A percentile compares a stretch with the other conserved stretches of the same genome.
phyloP scores from a whole-genome alignment of 2,329 filamentous ascomycete species.

The Verticillium tricorpus region DNA sequence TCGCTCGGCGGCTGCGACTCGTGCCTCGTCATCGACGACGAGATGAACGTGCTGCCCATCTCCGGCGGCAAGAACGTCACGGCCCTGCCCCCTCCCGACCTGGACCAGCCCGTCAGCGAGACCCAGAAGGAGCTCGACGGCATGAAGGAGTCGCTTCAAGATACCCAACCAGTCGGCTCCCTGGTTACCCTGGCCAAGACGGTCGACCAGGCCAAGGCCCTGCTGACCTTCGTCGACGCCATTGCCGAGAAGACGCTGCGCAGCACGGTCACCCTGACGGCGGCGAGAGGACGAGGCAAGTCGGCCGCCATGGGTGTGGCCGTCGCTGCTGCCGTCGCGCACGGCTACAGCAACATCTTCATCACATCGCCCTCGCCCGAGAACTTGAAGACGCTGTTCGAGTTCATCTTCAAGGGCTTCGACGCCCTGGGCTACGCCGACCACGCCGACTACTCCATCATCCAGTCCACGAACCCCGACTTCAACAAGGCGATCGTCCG shows the following conservation, averaged over 20 bases:
- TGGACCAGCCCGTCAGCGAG: slow-evolving; percentile 67
- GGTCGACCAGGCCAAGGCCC: slow-evolving; percentile 90
- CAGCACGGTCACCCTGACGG: slow-evolving; percentile 90
- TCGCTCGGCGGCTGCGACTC: slow-evolving; percentile 93
- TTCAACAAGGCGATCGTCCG: slow-evolving; percentile 99
- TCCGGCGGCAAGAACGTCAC: slow-evolving; percentile 91
- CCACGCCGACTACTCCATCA: slow-evolving; percentile 95
- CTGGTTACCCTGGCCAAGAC: slow-evolving; percentile 83
- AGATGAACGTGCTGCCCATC: slow-evolving; percentile 94
- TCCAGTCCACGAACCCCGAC: slow-evolving; percentile 95
- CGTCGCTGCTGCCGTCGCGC: slow-evolving; percentile 87
- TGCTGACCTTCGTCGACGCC: slow-evolving; percentile 94
- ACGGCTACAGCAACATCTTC: slow-evolving; percentile 99
- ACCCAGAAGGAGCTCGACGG: slow-evolving; percentile 72
- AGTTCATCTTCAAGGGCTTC: slow-evolving; percentile 98
- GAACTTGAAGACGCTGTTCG: slow-evolving; percentile 97
- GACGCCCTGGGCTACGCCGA: slow-evolving; percentile 91
- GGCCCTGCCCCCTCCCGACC: slow-evolving; percentile 70
- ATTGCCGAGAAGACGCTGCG: slow-evolving; percentile 93
- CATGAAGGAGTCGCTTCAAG: slow-evolving; percentile 82
- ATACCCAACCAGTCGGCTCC: slow-evolving; percentile 80
- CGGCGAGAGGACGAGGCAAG: slow-evolving; percentile 91
- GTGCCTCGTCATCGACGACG: slow-evolving; percentile 94
- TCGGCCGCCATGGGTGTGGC: slow-evolving; percentile 93
- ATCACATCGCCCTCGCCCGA: slow-evolving; percentile 97